Conservation (phyloP, 2,329 filamentous ascomycete species). For the Pseudogymnoascus sp. region DNA sequence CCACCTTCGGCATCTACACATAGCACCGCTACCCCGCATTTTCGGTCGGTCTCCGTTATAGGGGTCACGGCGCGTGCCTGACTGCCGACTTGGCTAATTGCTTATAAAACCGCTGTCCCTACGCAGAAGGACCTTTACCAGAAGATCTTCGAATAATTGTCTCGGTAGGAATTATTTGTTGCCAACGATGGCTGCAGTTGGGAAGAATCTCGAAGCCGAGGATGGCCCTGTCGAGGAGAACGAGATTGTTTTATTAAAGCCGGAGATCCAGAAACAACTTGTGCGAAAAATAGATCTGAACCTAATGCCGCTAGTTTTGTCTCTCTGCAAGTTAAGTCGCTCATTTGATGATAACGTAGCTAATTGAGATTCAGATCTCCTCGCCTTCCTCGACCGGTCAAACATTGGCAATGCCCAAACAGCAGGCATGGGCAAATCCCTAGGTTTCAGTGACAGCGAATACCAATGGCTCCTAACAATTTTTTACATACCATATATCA, state of each 20-base stretch:
- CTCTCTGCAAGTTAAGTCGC: constrained; percentile 16
- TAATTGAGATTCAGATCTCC: constrained; percentile 29
- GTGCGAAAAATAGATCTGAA: constrained; percentile 50
- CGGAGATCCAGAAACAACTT: constrained; percentile 37
- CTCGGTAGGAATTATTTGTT: neutral
- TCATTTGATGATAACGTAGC: neutral
- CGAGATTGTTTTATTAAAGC: neutral
- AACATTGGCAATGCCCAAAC: constrained; percentile 48
- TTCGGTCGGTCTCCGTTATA: neutral
- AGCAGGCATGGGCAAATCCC: constrained; percentile 43
- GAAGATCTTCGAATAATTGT: neutral
- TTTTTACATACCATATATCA: constrained; percentile 33
- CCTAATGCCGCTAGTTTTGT: constrained; percentile 35
- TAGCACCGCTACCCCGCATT: neutral
- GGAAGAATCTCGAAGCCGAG: neutral
- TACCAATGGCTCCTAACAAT: constrained; percentile 34
- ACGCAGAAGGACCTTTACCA: neutral
- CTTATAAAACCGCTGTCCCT: neutral
- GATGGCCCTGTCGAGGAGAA: neutral
- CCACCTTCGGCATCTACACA: neutral
- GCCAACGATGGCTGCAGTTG: neutral
- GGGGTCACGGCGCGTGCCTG: neutral
- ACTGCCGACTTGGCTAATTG: neutral
- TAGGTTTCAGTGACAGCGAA: constrained; percentile 36
- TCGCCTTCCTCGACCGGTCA: constrained; percentile 40